Conservation (phyloP, 306 rosid species). For the Prosopis cineraria region DNA sequence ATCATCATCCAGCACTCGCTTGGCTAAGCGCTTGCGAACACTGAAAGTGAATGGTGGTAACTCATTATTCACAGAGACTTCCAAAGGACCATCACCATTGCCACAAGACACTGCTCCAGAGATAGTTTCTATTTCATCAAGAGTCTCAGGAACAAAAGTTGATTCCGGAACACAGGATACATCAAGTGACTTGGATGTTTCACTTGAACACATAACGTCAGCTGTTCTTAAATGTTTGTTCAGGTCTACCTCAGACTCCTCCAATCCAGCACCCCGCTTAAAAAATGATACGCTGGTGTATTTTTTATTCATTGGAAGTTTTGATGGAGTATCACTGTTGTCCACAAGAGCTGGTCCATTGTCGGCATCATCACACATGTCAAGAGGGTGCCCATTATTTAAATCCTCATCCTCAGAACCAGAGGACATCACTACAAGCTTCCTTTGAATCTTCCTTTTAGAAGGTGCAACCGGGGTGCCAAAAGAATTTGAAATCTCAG, state of each 20-base stretch:
- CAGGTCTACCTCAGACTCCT: conserved; percentile 39
- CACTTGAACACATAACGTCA: conserved; percentile 39
- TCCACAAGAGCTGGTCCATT: conserved; percentile 40
- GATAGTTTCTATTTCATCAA: conserved; percentile 43
- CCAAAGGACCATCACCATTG: conserved; percentile 36
- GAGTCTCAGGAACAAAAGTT: conserved; percentile 63
- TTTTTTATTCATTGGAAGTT: conserved; percentile 36
- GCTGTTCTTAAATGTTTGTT: conserved; percentile 46
- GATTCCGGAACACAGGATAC: conserved; percentile 67
- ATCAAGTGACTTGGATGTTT: conserved; percentile 48
- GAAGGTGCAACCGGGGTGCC: conserved; percentile 45
- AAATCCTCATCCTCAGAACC: conserved; percentile 60
- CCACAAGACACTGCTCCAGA: conserved; percentile 47
- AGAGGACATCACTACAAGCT: conserved; percentile 61
- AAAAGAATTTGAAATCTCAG: conserved; percentile 50
- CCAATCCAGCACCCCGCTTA: conserved; percentile 42
- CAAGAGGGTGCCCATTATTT: conserved; percentile 28
- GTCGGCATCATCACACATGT: conserved; percentile 34
- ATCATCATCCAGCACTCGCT: conserved; percentile 32
- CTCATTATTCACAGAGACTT: conserved; percentile 48
- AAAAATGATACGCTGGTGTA: conserved; percentile 31
- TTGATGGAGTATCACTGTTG: conserved; percentile 33
- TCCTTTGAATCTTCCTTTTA: conserved; percentile 44
- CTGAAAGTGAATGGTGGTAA: conserved; percentile 31
- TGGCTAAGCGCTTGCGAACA: conserved; percentile 22